Conservation (phyloP, 2,329 filamentous ascomycete species). For the Blastomyces silverae region DNA sequence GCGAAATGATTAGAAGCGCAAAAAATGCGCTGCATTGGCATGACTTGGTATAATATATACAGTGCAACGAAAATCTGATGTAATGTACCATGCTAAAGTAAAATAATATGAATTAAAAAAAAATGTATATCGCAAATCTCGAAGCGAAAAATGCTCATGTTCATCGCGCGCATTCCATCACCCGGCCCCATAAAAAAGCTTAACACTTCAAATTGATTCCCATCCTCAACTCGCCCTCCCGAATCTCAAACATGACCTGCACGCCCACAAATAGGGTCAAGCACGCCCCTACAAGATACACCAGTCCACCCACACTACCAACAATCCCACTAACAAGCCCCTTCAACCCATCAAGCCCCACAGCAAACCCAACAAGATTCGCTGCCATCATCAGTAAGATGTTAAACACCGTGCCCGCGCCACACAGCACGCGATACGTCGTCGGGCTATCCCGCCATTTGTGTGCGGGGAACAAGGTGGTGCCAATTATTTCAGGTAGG, state of each 20-base stretch:
- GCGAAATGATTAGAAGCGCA: not conserved
- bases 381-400: conserved; percentile 93
- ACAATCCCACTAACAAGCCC: conserved; percentile 69
- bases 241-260: conserved; percentile 94
- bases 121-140: not conserved
- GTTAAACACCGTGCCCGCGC: conserved; percentile 72
- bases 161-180: not conserved
- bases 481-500: conserved; percentile 72
- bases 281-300: conserved; percentile 67
- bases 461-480: conserved; percentile 62
- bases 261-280: conserved; percentile 72
- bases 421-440: conserved; percentile 71
- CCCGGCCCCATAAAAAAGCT: conserved; percentile 3
- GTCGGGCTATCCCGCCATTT: conserved; percentile 65
- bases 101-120: not conserved
- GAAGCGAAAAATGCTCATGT: not conserved
- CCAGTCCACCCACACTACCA: conserved; percentile 64
- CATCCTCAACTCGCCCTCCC: conserved; percentile 73
- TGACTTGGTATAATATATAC: conserved; percentile 3
- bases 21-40: conserved; percentile 6
- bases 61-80: not conserved
- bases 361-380: conserved; percentile 89
- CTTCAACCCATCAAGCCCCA: conserved; percentile 80
- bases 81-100: not conserved
- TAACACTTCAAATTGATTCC: conserved; percentile 81